Conservation (phyloP, 192 early-diverging fungal genomes). For the Mycoemilia scoparia region DNA sequence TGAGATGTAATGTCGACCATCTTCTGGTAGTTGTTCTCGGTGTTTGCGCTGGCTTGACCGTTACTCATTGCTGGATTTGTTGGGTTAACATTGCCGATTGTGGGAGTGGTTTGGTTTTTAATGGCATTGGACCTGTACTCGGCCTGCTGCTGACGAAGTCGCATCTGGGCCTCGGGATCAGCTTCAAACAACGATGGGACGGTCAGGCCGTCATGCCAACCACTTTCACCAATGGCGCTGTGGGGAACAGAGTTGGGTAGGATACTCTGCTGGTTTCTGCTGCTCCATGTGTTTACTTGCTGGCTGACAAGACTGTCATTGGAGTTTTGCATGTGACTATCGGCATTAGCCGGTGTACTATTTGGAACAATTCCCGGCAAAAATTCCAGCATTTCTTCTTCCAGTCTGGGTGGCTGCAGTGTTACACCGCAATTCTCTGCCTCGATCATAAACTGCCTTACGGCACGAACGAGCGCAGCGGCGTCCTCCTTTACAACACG, state of each 20-base stretch:
- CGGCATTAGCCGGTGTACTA: too few relatives aligned
- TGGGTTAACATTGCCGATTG: not conserved
- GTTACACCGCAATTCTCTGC: conserved; percentile 38
- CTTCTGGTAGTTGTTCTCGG: not conserved
- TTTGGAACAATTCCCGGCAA: conserved; percentile 21
- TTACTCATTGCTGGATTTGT: not conserved
- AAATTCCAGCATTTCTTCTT: conserved; percentile 18
- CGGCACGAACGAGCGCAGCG: conserved; percentile 54
- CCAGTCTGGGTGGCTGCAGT: conserved; percentile 3
- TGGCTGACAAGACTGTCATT: too few relatives aligned
- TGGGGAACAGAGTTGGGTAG: too few relatives aligned
- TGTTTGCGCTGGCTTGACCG: not conserved
- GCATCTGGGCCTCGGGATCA: conserved; percentile 25
- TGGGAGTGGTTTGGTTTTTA: conserved; percentile 3
- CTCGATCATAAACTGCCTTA: conserved; percentile 51
- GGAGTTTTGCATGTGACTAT: too few relatives aligned
- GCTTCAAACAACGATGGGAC: conserved; percentile 27
- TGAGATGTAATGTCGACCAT: conserved; percentile 22
- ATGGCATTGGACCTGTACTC: conserved; percentile 28
- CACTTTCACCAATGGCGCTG: conserved; percentile 1
- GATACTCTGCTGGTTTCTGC: conserved; percentile 16
- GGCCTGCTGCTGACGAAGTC: conserved; percentile 28
- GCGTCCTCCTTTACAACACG: conserved; percentile 54
- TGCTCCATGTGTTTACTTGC: not conserved
- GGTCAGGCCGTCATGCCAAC: not conserved